Conservation (phyloP, 192 early-diverging fungal species). For the Entomortierella parvispora region DNA sequence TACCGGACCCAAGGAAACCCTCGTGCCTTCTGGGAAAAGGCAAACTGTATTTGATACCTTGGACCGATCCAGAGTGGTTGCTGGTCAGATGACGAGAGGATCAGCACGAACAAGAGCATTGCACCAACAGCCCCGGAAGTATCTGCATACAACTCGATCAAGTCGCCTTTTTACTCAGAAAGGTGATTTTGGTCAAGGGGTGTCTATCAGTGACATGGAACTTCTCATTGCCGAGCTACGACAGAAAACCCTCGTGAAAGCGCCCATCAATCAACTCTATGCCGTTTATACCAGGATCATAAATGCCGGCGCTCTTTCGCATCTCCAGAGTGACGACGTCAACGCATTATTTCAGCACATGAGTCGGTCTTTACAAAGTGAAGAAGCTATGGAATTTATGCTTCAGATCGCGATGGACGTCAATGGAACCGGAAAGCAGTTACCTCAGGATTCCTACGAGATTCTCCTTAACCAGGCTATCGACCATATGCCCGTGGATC, state of each 20-base stretch:
- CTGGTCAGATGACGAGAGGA: neutral
- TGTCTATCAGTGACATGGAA: constrained; percentile 5
- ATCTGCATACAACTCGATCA: constrained; percentile 8
- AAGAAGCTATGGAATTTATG: constrained; percentile 50
- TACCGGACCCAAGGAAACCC: constrained; percentile 1
- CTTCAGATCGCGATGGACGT: constrained; percentile 39
- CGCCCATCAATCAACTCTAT: constrained; percentile 15
- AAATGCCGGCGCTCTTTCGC: constrained; percentile 6
- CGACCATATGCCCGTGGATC: constrained; percentile 30
- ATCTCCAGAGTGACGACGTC: constrained; percentile 30
- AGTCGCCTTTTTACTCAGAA: constrained; percentile 11
- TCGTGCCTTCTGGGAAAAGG: neutral
- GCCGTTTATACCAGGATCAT: constrained; percentile 26
- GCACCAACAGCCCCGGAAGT: neutral
- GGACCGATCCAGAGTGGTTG: neutral
- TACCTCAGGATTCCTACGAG: constrained; percentile 40
- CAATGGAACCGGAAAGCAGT: constrained; percentile 38
- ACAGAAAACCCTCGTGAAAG: constrained; percentile 27
- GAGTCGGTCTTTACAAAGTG: constrained; percentile 12
- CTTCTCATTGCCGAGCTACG: constrained; percentile 23
- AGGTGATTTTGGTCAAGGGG: neutral
- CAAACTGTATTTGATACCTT: neutral
- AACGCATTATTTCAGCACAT: constrained; percentile 21
- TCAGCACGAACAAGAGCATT: neutral
- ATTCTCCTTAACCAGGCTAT: constrained; percentile 20